Conservation (phyloP, 192 early-diverging fungal species). For the Haplosporangium gracile region DNA sequence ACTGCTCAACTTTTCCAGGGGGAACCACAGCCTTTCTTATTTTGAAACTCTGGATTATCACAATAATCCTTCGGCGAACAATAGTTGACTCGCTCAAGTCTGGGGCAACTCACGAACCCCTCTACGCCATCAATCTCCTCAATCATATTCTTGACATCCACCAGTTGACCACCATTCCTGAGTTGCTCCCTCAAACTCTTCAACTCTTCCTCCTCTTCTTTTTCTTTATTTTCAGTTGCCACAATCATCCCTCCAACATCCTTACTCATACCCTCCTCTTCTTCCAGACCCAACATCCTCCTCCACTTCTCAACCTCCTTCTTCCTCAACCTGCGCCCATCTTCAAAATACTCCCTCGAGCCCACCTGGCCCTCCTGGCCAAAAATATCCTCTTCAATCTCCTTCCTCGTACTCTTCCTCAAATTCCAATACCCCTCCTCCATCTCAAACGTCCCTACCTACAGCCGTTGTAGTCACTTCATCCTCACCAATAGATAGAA, state of each 20-base stretch:
- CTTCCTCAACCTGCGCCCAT: not conserved
- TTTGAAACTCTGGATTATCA: not conserved
- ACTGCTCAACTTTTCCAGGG: too few relatives aligned
- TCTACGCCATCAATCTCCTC: not conserved
- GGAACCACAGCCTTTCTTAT: not conserved
- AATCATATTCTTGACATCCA: not conserved
- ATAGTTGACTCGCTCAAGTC: not conserved
- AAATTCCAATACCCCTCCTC: too few relatives aligned
- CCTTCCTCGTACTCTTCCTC: too few relatives aligned
- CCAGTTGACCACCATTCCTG: conserved; percentile 16
- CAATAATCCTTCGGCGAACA: not conserved
- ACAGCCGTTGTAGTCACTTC: not conserved
- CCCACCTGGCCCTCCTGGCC: not conserved
- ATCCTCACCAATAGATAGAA: not conserved
- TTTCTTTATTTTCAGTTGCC: conserved; percentile 6
- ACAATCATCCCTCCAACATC: not conserved
- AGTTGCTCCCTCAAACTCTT: conserved; percentile 9
- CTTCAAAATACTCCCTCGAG: not conserved
- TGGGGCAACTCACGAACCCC: not conserved
- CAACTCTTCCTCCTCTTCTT: conserved; percentile 27
- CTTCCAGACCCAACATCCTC: not conserved
- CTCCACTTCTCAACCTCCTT: not conserved
- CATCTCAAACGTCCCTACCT: not conserved
- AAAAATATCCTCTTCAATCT: not conserved
- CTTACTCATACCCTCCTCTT: not conserved